These are phyloP conservation scores for Trapa incisa DNA, from an alignment of 345 rosid species.

Conservation along the genomic window DNA sequence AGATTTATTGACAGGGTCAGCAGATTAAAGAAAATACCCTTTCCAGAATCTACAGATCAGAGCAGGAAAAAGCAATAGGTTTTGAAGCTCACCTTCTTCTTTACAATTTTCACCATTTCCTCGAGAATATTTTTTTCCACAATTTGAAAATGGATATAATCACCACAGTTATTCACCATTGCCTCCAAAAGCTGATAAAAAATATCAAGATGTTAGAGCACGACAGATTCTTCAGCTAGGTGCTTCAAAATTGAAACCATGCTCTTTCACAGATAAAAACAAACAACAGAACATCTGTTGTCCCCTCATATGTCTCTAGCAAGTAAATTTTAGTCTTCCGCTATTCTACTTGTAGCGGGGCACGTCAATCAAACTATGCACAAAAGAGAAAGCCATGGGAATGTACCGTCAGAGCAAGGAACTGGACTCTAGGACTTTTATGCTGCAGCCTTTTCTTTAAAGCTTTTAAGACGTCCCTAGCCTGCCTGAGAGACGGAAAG, in stretches of 20 bases:
- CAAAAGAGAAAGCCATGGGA: background rate
- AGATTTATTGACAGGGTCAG: background rate
- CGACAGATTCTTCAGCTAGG: background rate
- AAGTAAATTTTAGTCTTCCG: background rate
- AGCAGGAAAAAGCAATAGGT: background rate
- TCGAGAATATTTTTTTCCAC: constrained; percentile 70
- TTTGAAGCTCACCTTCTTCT: constrained; percentile 46
- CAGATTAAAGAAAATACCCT: background rate
- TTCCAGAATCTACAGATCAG: background rate
- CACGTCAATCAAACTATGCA: background rate
- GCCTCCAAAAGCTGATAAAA: constrained; percentile 74
- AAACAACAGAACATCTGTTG: background rate
- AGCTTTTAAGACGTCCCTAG: constrained; percentile 85
- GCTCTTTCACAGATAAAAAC: background rate
- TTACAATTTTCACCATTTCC: constrained; percentile 83
- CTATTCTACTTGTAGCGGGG: background rate
- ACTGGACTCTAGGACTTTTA: constrained; percentile 68
- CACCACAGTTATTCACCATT: constrained; percentile 93
- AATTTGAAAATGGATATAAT: constrained; percentile 72
- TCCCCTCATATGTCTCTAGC: background rate
- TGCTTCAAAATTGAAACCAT: background rate
- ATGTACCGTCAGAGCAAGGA: constrained; percentile 82
- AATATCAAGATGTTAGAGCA: background rate
- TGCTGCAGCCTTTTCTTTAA: constrained; percentile 80
- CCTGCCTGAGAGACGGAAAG: constrained; percentile 42